Evolutionary conservation across 2,329 filamentous ascomycete genomes (phyloP).

Genomic region (Aquanectria penicillioides): DNA sequence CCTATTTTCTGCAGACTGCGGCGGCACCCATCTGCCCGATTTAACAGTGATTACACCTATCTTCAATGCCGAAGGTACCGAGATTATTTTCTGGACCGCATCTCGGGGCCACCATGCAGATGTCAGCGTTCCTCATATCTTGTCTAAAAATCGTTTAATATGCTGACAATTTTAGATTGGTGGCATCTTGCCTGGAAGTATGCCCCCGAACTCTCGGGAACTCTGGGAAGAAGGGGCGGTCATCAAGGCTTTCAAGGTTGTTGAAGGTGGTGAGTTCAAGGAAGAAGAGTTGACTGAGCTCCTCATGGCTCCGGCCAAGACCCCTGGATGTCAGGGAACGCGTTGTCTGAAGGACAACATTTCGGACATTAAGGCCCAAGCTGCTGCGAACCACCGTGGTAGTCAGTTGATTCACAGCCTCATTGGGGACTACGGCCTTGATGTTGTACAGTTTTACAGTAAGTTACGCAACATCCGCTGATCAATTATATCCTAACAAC

Average conservation of each 20-base stretch:
- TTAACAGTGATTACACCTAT: slow-evolving; percentile 83
- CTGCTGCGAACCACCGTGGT: slow-evolving; percentile 84
- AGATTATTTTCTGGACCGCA: slow-evolving; percentile 83
- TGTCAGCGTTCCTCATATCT: neutral
- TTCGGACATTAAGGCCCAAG: slow-evolving; percentile 83
- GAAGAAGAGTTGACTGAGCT: slow-evolving; percentile 78
- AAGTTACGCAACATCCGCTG: neutral
- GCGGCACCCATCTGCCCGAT: slow-evolving; percentile 83
- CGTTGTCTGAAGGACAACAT: slow-evolving; percentile 81
- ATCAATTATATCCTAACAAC: neutral
- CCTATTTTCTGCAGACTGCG: slow-evolving; percentile 62
- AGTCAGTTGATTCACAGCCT: slow-evolving; percentile 79
- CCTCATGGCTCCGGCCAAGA: slow-evolving; percentile 75
- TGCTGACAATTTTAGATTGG: slow-evolving; percentile 61
- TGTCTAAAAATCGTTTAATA: no score
- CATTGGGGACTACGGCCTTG: slow-evolving; percentile 79
- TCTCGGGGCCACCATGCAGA: slow-evolving; percentile 85
- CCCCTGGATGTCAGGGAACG: slow-evolving; percentile 79
- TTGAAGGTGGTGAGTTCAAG: slow-evolving; percentile 78
- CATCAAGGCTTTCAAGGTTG: slow-evolving; percentile 73
- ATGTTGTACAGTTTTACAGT: slow-evolving; percentile 81
- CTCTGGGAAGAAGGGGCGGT: slow-evolving; percentile 69
- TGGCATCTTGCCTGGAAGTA: slow-evolving; percentile 79
- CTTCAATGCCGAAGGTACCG: slow-evolving; percentile 68
- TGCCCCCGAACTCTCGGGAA: slow-evolving; percentile 77